A percentile compares a stretch with the other conserved stretches of the same genome.
Evolutionary conservation across 2,329 filamentous ascomycete genomes (phyloP).

Genomic region (Phyllosticta citriasiana): DNA sequence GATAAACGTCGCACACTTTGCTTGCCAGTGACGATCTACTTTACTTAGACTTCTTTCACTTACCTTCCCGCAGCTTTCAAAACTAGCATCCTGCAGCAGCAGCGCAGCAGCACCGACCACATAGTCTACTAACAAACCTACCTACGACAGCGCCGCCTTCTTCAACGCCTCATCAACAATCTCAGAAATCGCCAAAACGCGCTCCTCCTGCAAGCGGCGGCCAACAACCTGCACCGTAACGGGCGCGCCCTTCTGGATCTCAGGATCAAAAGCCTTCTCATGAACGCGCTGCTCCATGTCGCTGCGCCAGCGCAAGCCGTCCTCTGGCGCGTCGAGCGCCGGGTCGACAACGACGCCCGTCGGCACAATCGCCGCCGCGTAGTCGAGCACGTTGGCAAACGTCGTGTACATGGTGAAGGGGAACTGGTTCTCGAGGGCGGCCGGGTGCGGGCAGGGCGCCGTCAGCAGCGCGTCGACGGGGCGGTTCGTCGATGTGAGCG

Average conservation of each 20-base stretch:
- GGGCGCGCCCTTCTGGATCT: constrained; percentile 13
- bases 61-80: too few relatives aligned
- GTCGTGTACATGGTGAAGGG: constrained; percentile 36
- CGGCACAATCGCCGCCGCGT: constrained; percentile 44
- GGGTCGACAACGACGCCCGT: constrained; percentile 44
- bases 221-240: constrained; percentile 18
- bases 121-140: background rate
- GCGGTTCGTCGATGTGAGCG: constrained; percentile 19
- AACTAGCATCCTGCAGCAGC: too few relatives aligned
- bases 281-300: constrained; percentile 6
- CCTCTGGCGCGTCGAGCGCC: constrained; percentile 35
- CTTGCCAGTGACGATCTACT: too few relatives aligned
- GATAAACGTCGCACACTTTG: too few relatives aligned
- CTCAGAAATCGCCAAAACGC: constrained; percentile 13
- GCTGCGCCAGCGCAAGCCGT: constrained; percentile 10
- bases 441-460: constrained; percentile 29
- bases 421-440: constrained; percentile 36
- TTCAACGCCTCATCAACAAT: background rate
- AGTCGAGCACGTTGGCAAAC: constrained; percentile 47
- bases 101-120: too few relatives aligned
- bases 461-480: constrained; percentile 28
- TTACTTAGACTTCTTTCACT: too few relatives aligned
- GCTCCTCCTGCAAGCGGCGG: constrained; percentile 17
- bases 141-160: background rate
- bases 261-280: constrained; percentile 6